Base-by-base conservation (phyloP, 1,139 yeast species). In the Saccharomyces pastorianus region DNA sequence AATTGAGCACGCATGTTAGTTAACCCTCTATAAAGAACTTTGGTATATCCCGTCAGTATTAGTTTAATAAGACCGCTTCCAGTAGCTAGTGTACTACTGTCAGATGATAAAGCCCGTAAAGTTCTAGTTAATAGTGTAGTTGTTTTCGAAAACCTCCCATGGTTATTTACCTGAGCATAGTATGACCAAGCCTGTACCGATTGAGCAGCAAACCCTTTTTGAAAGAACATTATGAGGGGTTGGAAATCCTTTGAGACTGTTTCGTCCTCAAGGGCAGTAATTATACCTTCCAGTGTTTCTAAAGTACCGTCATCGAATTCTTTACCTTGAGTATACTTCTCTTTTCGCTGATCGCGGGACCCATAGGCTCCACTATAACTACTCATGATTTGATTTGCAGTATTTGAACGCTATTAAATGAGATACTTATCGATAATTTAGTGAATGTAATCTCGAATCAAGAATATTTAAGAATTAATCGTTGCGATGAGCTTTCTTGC, bases 1-100 rank as follows among this genome's bases (percentile, higher is more conserved):
- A 82, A 71, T 1, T 80, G 73, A 0, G 86, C 81, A 59, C 84
- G 79, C 60, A 77, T 70, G 56, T 82, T 79, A 56, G 78, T 80
- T 48, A 90, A 72, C 26, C 87, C 83, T 62, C 96, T 76, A 69
- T 87, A 88, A 4, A 90, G 73, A 25, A 83, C 78, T 62, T 84
- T 86, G 51, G 79, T 68, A 64, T 86, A 80, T 53, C 76, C 78
- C 1, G 76, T 74, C 20, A 89, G 68, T 8, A 89, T 70, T 23
- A 78, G 78, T 51, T 73, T 76, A 55, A 84, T 79, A 51, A 81
- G 69, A 5, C 72, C 70, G 2, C 71, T 74, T 26, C 77, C 73
- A 50, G 62, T 54, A 26, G 56, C 67, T 51, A 56, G 54, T 31
- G 60, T 64, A 14, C 52, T 56, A 14, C 60, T 48, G 53, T 66